Evolutionary conservation across 441 rosid genomes (phyloP).

Genomic region (Manihot esculenta): DNA sequence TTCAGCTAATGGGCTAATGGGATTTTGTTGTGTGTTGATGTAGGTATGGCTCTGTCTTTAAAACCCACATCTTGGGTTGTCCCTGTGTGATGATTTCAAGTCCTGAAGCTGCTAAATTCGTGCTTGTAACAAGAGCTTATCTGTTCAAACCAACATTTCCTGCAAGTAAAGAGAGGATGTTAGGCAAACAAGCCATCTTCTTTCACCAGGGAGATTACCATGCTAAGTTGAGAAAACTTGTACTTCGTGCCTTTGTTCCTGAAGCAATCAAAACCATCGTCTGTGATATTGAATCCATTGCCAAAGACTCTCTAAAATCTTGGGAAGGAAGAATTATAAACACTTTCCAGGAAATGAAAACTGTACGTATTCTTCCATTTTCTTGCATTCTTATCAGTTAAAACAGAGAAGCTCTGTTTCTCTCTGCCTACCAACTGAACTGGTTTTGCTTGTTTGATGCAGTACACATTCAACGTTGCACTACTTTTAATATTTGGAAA

Average conservation of each 20-base stretch:
- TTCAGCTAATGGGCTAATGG: background rate
- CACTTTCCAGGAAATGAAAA: conserved; percentile 90
- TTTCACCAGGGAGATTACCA: conserved; percentile 94
- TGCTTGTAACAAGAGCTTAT: conserved; percentile 68
- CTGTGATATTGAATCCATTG: conserved; percentile 57
- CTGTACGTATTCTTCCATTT: conserved; percentile 38
- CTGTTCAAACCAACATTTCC: conserved; percentile 97
- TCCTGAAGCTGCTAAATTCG: conserved; percentile 93
- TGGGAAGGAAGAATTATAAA: conserved; percentile 65
- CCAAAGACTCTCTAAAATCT: conserved; percentile 44
- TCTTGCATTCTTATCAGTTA: background rate
- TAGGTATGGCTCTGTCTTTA: conserved; percentile 85
- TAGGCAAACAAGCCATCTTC: conserved; percentile 92
- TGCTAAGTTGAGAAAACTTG: conserved; percentile 74
- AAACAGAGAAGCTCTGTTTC: conserved; percentile 13
- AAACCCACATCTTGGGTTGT: conserved; percentile 87
- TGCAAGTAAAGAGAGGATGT: conserved; percentile 92
- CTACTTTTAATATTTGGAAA: conserved; percentile 85
- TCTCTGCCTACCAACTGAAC: background rate
- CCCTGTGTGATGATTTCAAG: conserved; percentile 96
- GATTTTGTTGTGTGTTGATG: background rate
- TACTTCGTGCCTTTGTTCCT: conserved; percentile 86
- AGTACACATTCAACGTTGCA: conserved; percentile 94
- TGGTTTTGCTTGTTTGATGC: conserved; percentile 16
- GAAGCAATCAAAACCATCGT: conserved; percentile 56